Evolutionary conservation across 2,329 filamentous ascomycete species (phyloP), one percentile per base, ranked within the genome.

Genomic region (Emericellopsis atlantica): DNA sequence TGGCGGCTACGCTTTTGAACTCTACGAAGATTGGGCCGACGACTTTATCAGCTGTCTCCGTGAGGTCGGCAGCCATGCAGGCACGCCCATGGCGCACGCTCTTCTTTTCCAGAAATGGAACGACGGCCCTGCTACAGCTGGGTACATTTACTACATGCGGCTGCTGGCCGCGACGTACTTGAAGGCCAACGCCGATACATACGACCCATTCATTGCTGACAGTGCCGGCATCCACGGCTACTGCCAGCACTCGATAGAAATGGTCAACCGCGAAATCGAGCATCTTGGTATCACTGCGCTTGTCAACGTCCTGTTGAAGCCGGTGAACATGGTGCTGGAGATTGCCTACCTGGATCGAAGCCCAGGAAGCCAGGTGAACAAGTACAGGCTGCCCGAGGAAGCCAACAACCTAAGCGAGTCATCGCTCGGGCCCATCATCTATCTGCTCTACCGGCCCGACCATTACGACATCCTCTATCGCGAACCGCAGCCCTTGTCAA

Each of bases 401-500:
- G 63, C 66, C 12, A 69, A 67, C 41, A 57, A 54, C 4, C 64
- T 68, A 41, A 65, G 68, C 40, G 51, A 59, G 35, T 58, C 61
- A 14, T 53, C 55, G 1, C 52, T 72, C 1, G 70, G 66, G 0
- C 67, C 70, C 22, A 67, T 74, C 26, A 74, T 81, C 31, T 67
- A 76, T 49, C 64, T 72, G 45, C 71, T 70, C 54, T 89, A 65
- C 73, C 79, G 66, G 56, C 93, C 67, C 34, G 87, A 86, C 45
- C 92, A 96, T 61, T 98, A 96, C 60, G 92, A 96, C 59, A 80
- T 98, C 45, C 72, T 96, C 29, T 98, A 98, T 67, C 80, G 77
- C 53, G 39, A 36, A 48, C 54, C 39, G 46, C 26, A 38, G 11
- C 54, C 59, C 2, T 46, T 59, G 11, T 50, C 59, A 21, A 44